Base-by-base conservation (phyloP, 352 stramenopile genomes). In the Globisporangium spinosum region DNA sequence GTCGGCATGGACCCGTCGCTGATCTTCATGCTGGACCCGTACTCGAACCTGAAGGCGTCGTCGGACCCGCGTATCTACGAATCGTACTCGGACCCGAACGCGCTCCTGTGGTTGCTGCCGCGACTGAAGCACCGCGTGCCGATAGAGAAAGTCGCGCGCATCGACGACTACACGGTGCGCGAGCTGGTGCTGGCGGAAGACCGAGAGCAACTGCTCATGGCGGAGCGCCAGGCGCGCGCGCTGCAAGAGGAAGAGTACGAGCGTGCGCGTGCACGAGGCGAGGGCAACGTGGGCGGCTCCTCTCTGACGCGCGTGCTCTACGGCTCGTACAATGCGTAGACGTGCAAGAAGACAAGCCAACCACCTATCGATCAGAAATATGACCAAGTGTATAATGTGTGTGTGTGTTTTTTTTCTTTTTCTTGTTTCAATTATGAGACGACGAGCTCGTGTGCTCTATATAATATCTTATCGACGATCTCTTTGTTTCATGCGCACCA, bases 1-100 rank as follows among this genome's bases (percentile, higher is more conserved):
- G 87, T 93, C 40, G 87, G 87, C 25, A 83, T 95, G 25, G 82
- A 91, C 55, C 74, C 74, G 8, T 76, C 79, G 23, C 67, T 89
- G 34, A 92, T 95, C 60, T 95, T 93, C 70, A 82, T 95, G 78
- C 78, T 95, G 34, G 85, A 95, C 62, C 75, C 87, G 69, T 90
- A 90, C 68, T 95, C 87, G 62, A 90, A 87, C 65, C 58, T 95
- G 1, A 85, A 83, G 65, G 78, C 83, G 15, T 81, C 76, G 43
- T 82, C 81, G 0, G 77, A 89, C 27, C 74, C 79, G 56, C 79
- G 82, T 47, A 77, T 89, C n/a, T 95, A 87, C 71, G 83, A 90
- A 49, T 93, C 85, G 27, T 95, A 95, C 67, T 74, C 75, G n/a
- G 87, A 95, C 45, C 87, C 87, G 35, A 93, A 93, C 51, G 82